Conservation (phyloP, 805 yeast genomes). For the Hanseniaspora guilliermondii region DNA sequence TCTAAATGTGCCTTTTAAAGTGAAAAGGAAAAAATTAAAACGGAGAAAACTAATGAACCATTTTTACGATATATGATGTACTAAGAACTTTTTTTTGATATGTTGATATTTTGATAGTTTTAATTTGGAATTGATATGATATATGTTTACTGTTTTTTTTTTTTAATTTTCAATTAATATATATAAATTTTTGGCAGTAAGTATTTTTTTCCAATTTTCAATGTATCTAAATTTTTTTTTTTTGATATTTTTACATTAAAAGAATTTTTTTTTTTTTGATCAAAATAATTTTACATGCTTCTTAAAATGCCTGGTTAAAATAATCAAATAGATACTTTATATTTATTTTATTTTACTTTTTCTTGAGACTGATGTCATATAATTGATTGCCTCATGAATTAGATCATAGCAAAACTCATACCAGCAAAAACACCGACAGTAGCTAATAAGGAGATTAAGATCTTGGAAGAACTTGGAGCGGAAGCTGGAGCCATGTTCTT, state of each 20-base stretch:
- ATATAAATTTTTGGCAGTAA: not conserved
- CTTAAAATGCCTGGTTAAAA: not conserved
- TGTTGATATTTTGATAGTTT: too few relatives aligned
- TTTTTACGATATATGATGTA: too few relatives aligned
- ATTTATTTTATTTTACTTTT: not conserved
- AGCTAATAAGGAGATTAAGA: slow-evolving; percentile 25
- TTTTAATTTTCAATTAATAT: not conserved
- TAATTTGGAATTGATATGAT: too few relatives aligned
- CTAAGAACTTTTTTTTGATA: too few relatives aligned
- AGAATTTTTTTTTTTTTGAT: not conserved
- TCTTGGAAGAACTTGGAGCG: slow-evolving; percentile 24
- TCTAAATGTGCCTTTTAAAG: too few relatives aligned
- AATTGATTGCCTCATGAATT: slow-evolving; percentile 1
- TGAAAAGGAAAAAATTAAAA: not conserved
- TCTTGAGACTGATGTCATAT: not conserved
- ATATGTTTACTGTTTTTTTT: too few relatives aligned
- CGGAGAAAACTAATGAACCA: not conserved
- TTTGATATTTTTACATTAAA: not conserved
- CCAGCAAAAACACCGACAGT: slow-evolving; percentile 30
- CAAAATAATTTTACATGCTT: not conserved
- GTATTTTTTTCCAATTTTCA: not conserved
- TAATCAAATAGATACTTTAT: not conserved
- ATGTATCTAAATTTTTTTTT: not conserved
- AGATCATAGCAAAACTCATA: slow-evolving; percentile 29
- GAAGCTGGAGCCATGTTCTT: slow-evolving; percentile 21